phyloP scores from a whole-genome alignment of 768 basidiomycete genomes.

The Suillus subaureus region DNA sequence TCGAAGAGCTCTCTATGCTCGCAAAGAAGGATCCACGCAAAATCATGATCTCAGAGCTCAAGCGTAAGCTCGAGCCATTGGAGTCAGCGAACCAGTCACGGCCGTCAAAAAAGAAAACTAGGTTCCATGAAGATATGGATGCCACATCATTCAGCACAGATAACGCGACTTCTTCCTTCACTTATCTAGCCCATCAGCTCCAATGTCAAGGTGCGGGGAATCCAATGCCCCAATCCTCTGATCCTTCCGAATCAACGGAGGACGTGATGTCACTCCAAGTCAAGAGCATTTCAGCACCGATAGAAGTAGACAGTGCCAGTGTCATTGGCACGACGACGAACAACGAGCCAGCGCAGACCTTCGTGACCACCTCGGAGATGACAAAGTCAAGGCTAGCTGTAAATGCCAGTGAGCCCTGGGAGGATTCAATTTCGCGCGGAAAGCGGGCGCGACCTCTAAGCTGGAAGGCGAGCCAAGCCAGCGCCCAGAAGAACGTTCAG shows the following conservation, averaged over 20 bases:
- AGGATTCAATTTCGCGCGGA: not conserved
- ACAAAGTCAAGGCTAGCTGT: not conserved
- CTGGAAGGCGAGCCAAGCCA: not conserved
- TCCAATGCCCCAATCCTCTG: not conserved
- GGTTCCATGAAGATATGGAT: not conserved
- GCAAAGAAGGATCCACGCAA: not conserved
- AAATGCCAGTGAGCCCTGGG: not conserved
- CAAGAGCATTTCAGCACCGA: not conserved
- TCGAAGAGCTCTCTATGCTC: not conserved
- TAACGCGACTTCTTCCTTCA: not conserved
- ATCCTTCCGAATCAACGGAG: not conserved
- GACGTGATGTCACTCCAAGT: not conserved
- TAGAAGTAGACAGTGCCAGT: not conserved
- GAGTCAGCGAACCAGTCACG: not conserved
- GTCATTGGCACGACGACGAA: not conserved
- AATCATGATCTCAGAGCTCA: not conserved
- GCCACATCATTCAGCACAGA: not conserved
- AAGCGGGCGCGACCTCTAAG: not conserved
- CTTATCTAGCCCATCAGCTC: not conserved
- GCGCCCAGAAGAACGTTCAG: not conserved
- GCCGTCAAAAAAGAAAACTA: not conserved
- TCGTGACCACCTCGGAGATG: not conserved
- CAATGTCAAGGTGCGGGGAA: not conserved
- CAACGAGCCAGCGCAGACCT: not conserved
- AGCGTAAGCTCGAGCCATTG: not conserved